Base-by-base conservation (phyloP, 192 early-diverging fungal genomes). In the Lunasporangiospora selenospora region DNA sequence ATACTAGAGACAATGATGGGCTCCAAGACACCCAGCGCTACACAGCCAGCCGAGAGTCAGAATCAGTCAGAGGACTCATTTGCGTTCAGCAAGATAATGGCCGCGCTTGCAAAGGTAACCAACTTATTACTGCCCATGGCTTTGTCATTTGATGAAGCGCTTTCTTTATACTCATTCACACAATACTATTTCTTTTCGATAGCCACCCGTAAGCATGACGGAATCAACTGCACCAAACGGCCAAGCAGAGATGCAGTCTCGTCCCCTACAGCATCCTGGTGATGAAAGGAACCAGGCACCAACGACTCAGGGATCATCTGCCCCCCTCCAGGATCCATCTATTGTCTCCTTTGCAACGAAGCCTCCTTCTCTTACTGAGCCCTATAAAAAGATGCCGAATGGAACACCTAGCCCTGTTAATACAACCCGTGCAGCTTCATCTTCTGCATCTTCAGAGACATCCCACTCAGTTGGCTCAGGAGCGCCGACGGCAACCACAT, bases 21-120 rank as follows among this genome's bases (percentile, higher is more conserved):
- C 4, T 75, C 77, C 1, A 63, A 65, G 16, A 50, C 55, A 49
- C 50, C 44, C 3, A 32, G 36, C 1, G 29, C 65, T 13, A 29
- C 41, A 34, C 57, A 42, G 21, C 37, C 32, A 24, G 54, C 61
- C 1, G 46, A 51, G 8, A 53, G 26, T 12, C 62, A 45, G 42
- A 60, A 57, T 7, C 48, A 46, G 29, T 63, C 52, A 10, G 81
- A 79, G 29, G 78, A 86, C 66, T 76, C 73, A 6, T 79, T 81
- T 40, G 83, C 75, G 12, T 84, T 87, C 34, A 80, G 70, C 50
- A 81, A 79, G 34, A 80, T 87, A 37, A 58, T 83, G 40, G 80
- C 81, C 47, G 83, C 80, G 29, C 71, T 87, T 6, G 67, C 81
- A 26, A 82, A 83, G 59, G 79, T 73, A 73, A 24, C 1, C 29